phyloP scores from a whole-genome alignment of 495 filamentous ascomycete species.

The Lasiosphaeriaceae sp. region DNA sequence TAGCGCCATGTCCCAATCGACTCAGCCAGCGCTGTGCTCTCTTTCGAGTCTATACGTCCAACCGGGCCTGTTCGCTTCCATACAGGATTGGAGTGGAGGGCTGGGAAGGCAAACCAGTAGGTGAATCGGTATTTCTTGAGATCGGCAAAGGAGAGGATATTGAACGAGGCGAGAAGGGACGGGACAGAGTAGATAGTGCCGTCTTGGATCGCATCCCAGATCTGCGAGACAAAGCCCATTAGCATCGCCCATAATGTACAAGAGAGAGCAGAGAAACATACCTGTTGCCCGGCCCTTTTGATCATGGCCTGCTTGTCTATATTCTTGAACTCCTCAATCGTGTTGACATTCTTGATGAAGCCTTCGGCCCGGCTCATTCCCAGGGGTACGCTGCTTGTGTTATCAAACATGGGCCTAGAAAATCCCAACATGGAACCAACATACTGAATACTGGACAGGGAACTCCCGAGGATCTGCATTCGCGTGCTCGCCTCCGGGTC shows the following conservation, averaged over 20 bases:
- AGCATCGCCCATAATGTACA: constrained; percentile 5
- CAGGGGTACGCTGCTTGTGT: constrained; percentile 58
- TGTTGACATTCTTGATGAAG: constrained; percentile 93
- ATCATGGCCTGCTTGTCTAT: constrained; percentile 69
- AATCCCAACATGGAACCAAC: constrained; percentile 24
- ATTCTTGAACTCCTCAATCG: constrained; percentile 85
- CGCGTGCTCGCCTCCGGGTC: constrained; percentile 66
- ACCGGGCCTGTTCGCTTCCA: constrained; percentile 59
- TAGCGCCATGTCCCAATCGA: constrained; percentile 83
- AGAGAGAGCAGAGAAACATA: constrained; percentile 34
- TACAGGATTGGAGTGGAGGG: constrained; percentile 77
- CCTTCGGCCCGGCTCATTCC: constrained; percentile 82
- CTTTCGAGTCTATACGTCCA: constrained; percentile 53
- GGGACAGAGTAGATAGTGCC: constrained; percentile 93
- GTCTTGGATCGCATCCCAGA: constrained; percentile 96
- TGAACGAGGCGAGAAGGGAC: constrained; percentile 82
- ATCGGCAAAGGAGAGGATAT: constrained; percentile 89
- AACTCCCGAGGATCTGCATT: constrained; percentile 85
- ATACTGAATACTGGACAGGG: constrained; percentile 77
- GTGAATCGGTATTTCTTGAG: constrained; percentile 93
- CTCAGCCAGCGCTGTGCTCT: constrained; percentile 73
- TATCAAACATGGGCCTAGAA: constrained; percentile 2
- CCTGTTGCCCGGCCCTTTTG: constrained; percentile 68
- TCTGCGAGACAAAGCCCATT: constrained; percentile 43
- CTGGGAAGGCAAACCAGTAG: constrained; percentile 94